Base-by-base conservation (phyloP, 768 basidiomycete species). In the Hericium erinaceus region DNA sequence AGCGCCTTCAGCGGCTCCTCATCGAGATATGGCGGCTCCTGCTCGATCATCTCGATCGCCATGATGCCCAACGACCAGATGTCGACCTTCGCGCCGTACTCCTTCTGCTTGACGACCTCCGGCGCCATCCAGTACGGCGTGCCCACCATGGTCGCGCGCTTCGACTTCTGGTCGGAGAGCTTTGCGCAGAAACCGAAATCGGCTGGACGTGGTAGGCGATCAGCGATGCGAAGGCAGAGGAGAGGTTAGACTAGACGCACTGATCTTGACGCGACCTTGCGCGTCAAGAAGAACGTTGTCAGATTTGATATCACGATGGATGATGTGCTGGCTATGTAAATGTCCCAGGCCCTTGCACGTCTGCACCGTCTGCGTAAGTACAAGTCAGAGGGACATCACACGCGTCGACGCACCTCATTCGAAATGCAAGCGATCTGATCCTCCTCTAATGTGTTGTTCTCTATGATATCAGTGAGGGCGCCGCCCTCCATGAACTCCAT, bases 401-500 rank as follows among this genome's bases (percentile, higher is more conserved):
- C 6, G 24, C 38, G 54, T 16, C 10, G 22, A 70, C 86, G 63
- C 62, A 94, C 95, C 83, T 98, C 97, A 0, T 87, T 77, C 67
- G 80, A 89, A 63, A 98, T 97, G 65, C 88, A 87, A 13, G 91
- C 84, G 52, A 98, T 95, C 73, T 98, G 94, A 67, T 94, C 92
- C 74, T 98, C 94, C 68, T 91, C 91, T 60, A 98, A 73, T 44
- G 90, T 83, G 70, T 98, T 98, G 65, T 95, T 93, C 75, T 98
- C 95, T 65, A 99, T 98, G 48, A 99, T 88, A 72, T 98, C 95
- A 24, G 94, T 98, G 66, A 99, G 75, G 16, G 95, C 94, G 41
- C 97, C 95, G 54, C 94, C 94, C 72, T 98, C 94, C 94, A 98
- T 98, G 68, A 91, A 95, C 74, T 98, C 94, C 94, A 95, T 98